Base-by-base conservation (phyloP, 2,329 filamentous ascomycete species). In the Cytospora piceae region DNA sequence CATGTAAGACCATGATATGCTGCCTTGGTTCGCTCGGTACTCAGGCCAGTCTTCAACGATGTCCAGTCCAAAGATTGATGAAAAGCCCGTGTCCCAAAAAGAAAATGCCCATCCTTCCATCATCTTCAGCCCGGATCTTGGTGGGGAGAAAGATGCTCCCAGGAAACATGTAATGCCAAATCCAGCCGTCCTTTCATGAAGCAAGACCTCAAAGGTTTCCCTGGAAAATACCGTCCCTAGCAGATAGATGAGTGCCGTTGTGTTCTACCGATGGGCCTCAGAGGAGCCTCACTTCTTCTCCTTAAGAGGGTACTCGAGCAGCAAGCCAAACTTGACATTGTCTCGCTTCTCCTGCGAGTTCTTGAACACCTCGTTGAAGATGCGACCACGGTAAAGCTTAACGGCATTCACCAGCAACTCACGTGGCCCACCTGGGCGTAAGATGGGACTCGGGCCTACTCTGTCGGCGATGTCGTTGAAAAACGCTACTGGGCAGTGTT, bases 291-390 rank as follows among this genome's bases (percentile, higher is more conserved):
- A 7, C 29, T 49, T 32, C 29, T 49, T 32, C 4, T 58, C 12
- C 14, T 56, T 0, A 14, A 46, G 24, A 7, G 9, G 9, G 58
- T 34, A 46, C 1, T 11, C 24, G 7, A 66, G 14, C 12, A 66
- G 31, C 1, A 66, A 14, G 8, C 59, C 64, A 11, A 63, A 57
- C 22, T 58, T 66, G 3, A 61, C 59, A 15, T 49, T n/a, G 4
- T n/a, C 12, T 2, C 64, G 64, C 15, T 49, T 3, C 42, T 54
- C 29, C 46, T 37, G 8, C 2, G 34, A 8, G 29, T 39, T 63
- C 0, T 3, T 11, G 46, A 54, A 65, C 0, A 6, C 12, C 46
- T 65, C 59, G 1, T 14, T 17, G 22, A 7, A 53, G 0, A 3
- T 1, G 4, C 6, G 17, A 24, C 54, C 42, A 15, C 29, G 46